Base-by-base conservation (phyloP, 192 early-diverging fungal genomes). In the Backusella tarrabulga region DNA sequence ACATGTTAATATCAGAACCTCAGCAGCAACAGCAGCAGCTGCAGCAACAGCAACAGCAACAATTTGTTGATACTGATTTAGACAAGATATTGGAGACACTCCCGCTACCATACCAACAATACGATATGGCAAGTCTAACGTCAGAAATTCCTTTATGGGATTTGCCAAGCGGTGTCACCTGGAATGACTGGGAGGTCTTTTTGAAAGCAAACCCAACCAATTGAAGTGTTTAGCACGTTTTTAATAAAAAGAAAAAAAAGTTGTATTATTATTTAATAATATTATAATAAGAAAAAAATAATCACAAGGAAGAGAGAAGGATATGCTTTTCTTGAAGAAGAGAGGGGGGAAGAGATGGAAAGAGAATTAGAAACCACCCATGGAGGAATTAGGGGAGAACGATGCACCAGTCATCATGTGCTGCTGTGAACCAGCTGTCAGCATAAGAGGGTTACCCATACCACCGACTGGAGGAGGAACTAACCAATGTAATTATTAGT, bases 381-480 rank as follows among this genome's bases (percentile, higher is more conserved):
- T 42, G 1, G 38, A 40, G 17, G 38, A 11, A 21, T 63, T 63
- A 26, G 56, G 56, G 12, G 56, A 26, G 26, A 72, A 69, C 34
- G 67, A 60, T 29, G 63, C 69, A 32, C 76, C 76, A 50, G 80
- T 81, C 73, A 81, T 74, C 76, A 78, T 81, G 14, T 67, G 76
- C 35, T 81, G 79, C 29, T 81, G 80, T 21, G 73, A 73, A 60
- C 75, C 21, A 74, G 88, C 89, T 17, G 91, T 94, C 67, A 96
- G 77, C 88, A 97, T 87, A 67, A 94, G 87, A 35, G 91, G 91
- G 52, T 90, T 90, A 44, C 94, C 94, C 71, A 97, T 82, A 6
- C 88, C 91, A 40, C 88, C 90, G 8, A 94, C 86, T 88, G 56
- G 85, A 76, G 9, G 82, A 83, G 35, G 67, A 76, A 44, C 56